These are phyloP conservation scores for Tremella mesenterica DNA, from an alignment of 768 basidiomycete genomes.

Conservation along the genomic window DNA sequence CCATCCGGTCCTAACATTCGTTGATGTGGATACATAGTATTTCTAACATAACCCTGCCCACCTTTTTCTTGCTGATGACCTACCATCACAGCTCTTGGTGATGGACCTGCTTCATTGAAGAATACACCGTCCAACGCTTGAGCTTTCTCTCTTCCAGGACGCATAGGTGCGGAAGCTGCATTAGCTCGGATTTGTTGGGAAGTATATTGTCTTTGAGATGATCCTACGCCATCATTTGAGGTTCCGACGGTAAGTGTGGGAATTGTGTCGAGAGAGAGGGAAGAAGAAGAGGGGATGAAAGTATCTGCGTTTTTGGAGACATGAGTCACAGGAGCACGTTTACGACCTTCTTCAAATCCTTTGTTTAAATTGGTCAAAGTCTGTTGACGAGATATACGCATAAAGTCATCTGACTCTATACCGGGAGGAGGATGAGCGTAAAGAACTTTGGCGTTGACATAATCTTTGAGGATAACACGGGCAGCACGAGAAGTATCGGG, in stretches of 20 bases:
- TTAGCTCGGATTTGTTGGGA: constrained; percentile 26
- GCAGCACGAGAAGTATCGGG: constrained; percentile 94
- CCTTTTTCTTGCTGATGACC: constrained; percentile 50
- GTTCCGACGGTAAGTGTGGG: constrained; percentile 32
- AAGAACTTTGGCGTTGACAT: constrained; percentile 85
- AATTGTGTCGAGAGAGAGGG: constrained; percentile 8
- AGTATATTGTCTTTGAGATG: constrained; percentile 48
- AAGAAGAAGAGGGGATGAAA: constrained; percentile 51
- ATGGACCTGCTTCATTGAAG: constrained; percentile 57
- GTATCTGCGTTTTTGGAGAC: constrained; percentile 79
- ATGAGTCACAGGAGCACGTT: constrained; percentile 76
- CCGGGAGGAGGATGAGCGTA: constrained; percentile 78
- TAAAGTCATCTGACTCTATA: constrained; percentile 60
- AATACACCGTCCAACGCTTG: constrained; percentile 70
- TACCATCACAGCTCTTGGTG: constrained; percentile 59
- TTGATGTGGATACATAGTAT: constrained; percentile 72
- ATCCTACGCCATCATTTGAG: constrained; percentile 23
- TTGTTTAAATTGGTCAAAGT: constrained; percentile 52
- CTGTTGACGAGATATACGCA: constrained; percentile 56
- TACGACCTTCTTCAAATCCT: constrained; percentile 55
- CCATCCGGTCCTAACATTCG: constrained; percentile 71
- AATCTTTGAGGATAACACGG: constrained; percentile 88
- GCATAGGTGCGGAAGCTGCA: constrained; percentile 39
- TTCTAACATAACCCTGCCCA: constrained; percentile 56
- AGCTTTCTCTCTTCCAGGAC: constrained; percentile 46